Evolutionary conservation across 2,329 filamentous ascomycete species (phyloP).

Genomic region (Didymella sp.): DNA sequence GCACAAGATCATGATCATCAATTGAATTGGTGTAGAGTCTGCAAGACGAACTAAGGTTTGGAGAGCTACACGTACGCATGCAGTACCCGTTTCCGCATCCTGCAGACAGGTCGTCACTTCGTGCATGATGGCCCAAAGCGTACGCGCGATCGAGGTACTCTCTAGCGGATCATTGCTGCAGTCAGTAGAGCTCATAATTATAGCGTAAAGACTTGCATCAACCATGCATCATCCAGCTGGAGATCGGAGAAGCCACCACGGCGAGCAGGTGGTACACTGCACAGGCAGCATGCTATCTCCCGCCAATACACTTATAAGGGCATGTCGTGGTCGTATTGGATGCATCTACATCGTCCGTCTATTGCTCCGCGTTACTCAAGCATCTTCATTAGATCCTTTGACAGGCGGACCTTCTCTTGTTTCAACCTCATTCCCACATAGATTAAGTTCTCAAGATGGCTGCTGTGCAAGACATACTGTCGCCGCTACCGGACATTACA

Average conservation of each 20-base stretch:
- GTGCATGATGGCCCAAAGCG: neutral
- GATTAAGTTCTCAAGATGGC: neutral
- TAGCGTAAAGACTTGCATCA: slow-evolving; percentile 8
- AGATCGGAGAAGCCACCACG: neutral
- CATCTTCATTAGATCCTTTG: neutral
- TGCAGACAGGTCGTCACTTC: slow-evolving; percentile 3
- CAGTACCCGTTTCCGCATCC: neutral
- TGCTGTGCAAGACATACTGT: slow-evolving; percentile 6
- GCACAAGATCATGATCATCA: slow-evolving; percentile 1
- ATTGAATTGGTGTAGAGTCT: neutral
- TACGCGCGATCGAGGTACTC: neutral
- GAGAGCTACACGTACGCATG: neutral
- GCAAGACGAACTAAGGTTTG: neutral
- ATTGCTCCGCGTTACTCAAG: neutral
- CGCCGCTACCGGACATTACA: slow-evolving; percentile 23
- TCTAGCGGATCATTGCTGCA: slow-evolving; percentile 5
- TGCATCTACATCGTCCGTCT: neutral
- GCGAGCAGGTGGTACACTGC: neutral
- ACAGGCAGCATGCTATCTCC: neutral
- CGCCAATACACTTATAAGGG: slow-evolving; percentile 2
- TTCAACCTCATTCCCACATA: neutral
- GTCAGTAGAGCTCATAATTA: neutral
- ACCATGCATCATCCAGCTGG: slow-evolving; percentile 7
- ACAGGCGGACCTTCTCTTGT: neutral
- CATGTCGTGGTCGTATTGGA: neutral